Evolutionary conservation across 176 grass and related monocot genomes (phyloP), one percentile per base, ranked within the genome.

Genomic region (Saccharum officinarum): DNA sequence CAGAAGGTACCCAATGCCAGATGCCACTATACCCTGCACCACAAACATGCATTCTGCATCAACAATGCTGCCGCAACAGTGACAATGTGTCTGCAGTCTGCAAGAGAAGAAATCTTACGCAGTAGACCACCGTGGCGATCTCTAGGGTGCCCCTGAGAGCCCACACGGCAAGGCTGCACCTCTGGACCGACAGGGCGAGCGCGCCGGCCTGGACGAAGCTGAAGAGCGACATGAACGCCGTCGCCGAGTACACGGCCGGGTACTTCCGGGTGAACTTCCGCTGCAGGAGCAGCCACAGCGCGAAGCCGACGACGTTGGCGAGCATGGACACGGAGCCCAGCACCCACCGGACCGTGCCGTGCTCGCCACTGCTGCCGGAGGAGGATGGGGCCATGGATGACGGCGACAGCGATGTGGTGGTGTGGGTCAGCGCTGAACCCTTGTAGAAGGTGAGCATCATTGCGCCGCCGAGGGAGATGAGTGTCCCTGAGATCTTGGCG

Each of bases 381-480:
- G 46, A 49, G 46, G 46, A 49, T 18, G 69, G 46, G 13, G n/a
- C 73, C 15, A 15, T 11, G 20, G 75, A 14, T 8, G 49, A 4
- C 47, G 7, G 7, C 8, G 57, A 23, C 8, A 9, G 0, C 17
- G n/a, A 3, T 10, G 59, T 11, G n/a, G 59, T 25, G 59, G 80
- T 17, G 45, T 89, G 75, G 34, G 87, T 91, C 54, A 96, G 79
- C 16, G 76, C 28, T 10, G 71, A 57, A 11, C 93, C 97, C 85
- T 88, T 86, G 92, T 94, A 99, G 49, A 99, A 86, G 28, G 88
- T 96, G 30, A 99, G 88, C 72, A 91, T 54, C 75, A 94, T 82
- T 72, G 88, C 94, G 5, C 93, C 93, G 6, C 38, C 31, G 11
- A 99, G 86, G 23, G 93, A 96, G 20, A 96, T 64, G 4, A 94